A percentile compares a stretch with the other conserved stretches of the same genome.
These are phyloP conservation scores for Penicillium coprophilum DNA, from an alignment of 495 filamentous ascomycete genomes.

Conservation along the genomic window DNA sequence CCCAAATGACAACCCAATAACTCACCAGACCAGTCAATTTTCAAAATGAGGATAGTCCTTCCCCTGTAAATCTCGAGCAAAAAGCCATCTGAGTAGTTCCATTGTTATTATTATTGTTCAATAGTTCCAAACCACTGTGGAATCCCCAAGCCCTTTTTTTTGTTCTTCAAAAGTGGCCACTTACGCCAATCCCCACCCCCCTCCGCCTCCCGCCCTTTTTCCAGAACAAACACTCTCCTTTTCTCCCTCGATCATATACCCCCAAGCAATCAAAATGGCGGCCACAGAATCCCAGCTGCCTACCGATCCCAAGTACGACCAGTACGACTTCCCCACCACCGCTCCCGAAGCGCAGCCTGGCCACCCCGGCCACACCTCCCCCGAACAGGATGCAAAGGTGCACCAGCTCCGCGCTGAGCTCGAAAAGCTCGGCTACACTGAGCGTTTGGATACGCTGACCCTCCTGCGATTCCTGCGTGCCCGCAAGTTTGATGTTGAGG, in stretches of 20 bases:
- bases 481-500: conserved; percentile 86
- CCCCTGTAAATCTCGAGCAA: background rate
- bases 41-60: background rate
- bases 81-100: background rate
- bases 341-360: conserved; percentile 66
- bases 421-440: conserved; percentile 78
- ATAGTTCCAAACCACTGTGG: background rate
- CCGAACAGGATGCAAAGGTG: conserved; percentile 87
- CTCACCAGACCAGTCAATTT: background rate
- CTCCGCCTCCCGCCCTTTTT: conserved; percentile 24
- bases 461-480: conserved; percentile 90
- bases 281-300: conserved; percentile 45
- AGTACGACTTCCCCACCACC: conserved; percentile 89
- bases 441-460: conserved; percentile 87
- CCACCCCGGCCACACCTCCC: conserved; percentile 86
- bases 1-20: conserved; percentile 2
- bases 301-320: conserved; percentile 87
- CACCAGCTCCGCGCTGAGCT: conserved; percentile 79
- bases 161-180: conserved; percentile 24
- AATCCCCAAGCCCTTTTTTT: conserved; percentile 2
- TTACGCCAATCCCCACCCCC: conserved; percentile 19
- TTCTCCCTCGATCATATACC: conserved; percentile 13
- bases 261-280: conserved; percentile 40
- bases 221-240: conserved; percentile 13
- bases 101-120: background rate